A percentile compares a stretch with the other conserved stretches of the same genome.
phyloP scores from a whole-genome alignment of 495 filamentous ascomycete species.

The Tirmania nivea region DNA sequence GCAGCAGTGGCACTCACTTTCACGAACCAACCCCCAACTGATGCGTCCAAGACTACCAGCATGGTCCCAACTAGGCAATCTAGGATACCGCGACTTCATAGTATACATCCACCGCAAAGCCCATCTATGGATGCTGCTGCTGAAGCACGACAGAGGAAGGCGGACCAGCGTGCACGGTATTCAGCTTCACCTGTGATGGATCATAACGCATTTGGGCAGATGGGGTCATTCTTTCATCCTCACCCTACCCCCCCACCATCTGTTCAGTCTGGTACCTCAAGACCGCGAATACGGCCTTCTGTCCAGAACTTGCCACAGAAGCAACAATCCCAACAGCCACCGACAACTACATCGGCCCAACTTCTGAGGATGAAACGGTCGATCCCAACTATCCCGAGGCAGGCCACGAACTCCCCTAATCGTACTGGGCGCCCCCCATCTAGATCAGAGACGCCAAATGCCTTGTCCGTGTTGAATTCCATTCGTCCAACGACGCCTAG shows the following conservation, averaged over 20 bases:
- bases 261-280: neutral
- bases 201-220: conserved; percentile 80
- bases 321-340: conserved; percentile 31
- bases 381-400: conserved; percentile 46
- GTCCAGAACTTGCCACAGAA: conserved; percentile 40
- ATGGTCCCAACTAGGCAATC: conserved; percentile 3
- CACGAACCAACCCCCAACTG: conserved; percentile 43
- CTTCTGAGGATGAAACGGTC: conserved; percentile 70
- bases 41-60: conserved; percentile 28
- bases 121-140: neutral
- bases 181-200: conserved; percentile 60
- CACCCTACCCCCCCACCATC: conserved; percentile 12
- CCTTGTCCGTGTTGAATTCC: conserved; percentile 23
- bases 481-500: conserved; percentile 49
- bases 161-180: conserved; percentile 37
- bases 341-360: conserved; percentile 49
- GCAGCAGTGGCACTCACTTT: conserved; percentile 75
- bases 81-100: conserved; percentile 14
- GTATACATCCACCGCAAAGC: conserved; percentile 15
- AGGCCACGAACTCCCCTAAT: conserved; percentile 22
- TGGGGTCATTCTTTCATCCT: conserved; percentile 30
- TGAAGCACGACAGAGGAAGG: conserved; percentile 37
- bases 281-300: conserved; percentile 28
- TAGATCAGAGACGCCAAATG: conserved; percentile 21
- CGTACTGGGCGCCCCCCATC: conserved; percentile 19